Evolutionary conservation across 2,329 filamentous ascomycete genomes (phyloP), one percentile per base, ranked within the genome.

Genomic region (Arachnomyces sp.): DNA sequence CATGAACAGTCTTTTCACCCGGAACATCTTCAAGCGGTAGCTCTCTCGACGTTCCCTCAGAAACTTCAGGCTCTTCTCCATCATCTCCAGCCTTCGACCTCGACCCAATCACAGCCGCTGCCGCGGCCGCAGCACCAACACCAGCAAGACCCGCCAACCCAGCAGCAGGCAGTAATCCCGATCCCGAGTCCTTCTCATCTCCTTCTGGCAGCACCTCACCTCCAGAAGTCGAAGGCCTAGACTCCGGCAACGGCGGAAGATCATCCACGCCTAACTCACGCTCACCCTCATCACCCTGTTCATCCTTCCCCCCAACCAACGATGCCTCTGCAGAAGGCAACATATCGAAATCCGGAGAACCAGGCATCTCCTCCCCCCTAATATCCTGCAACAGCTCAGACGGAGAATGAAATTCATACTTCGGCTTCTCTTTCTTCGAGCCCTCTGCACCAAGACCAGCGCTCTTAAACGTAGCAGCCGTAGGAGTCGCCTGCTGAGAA

Each of bases 401-500:
- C 1, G 65, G 64, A 13, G 66, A 68, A 44, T 69, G 66, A 40
- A 69, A 69, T 37, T 68, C 64, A 41, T 68, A 67, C 30, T 60
- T 66, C 2, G 55, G 60, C 42, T 61, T 61, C 29, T 70, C 62
- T 30, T 62, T 58, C 42, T 58, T 60, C 9, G 46, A 46, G 6
- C 45, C 44, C 18, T 43, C 44, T 34, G 60, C 41, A 25, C 9
- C 20, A 9, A 25, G 9, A 9, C 20, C 20, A 25, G 20, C 20
- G 20, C 9, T 25, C 11, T 63, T 56, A 38, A 72, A 73, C 7
- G 66, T 59, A 13, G 68, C 71, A 3, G 80, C 80, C 45, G 77
- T 84, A 1, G 84, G 83, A 1, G 83, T 88, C 1, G 74, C 72
- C 53, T 85, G 76, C 48, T 79, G 68, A 4, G 81, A 84, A 33